Evolutionary conservation across 495 filamentous ascomycete species (phyloP).

Genomic region (Tetracladium setigerum): DNA sequence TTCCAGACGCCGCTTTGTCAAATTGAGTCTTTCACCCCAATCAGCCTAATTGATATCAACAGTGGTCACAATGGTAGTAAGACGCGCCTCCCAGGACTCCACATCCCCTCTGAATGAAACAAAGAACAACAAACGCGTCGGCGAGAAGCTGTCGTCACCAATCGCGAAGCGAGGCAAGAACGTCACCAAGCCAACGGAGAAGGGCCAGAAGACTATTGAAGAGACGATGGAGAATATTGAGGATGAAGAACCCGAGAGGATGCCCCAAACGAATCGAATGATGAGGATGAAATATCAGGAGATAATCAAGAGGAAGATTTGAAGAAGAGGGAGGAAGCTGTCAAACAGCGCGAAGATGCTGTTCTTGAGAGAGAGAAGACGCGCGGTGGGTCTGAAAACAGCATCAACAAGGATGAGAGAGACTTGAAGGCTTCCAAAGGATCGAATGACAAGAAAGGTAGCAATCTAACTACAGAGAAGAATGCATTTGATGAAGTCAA

Average conservation of each 20-base stretch:
- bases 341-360: neutral
- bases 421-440: no score
- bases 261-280: slow-evolving; percentile 3
- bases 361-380: slow-evolving; percentile 1
- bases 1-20: no score
- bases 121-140: neutral
- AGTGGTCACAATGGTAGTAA: neutral
- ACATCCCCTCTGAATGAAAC: neutral
- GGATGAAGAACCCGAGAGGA: neutral
- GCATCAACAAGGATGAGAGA: neutral
- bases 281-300: neutral
- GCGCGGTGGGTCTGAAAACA: neutral
- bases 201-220: slow-evolving; percentile 7
- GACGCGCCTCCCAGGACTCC: neutral
- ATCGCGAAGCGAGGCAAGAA: slow-evolving; percentile 1
- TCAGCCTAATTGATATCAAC: no score
- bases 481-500: slow-evolving; percentile 13
- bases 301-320: neutral
- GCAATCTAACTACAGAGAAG: slow-evolving; percentile 7
- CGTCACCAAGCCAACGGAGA: no score
- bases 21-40: neutral
- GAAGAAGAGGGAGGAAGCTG: neutral
- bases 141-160: neutral
- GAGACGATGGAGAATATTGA: neutral
- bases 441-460: no score